phyloP scores from a whole-genome alignment of 768 basidiomycete genomes.

The Lactarius hatsudake region DNA sequence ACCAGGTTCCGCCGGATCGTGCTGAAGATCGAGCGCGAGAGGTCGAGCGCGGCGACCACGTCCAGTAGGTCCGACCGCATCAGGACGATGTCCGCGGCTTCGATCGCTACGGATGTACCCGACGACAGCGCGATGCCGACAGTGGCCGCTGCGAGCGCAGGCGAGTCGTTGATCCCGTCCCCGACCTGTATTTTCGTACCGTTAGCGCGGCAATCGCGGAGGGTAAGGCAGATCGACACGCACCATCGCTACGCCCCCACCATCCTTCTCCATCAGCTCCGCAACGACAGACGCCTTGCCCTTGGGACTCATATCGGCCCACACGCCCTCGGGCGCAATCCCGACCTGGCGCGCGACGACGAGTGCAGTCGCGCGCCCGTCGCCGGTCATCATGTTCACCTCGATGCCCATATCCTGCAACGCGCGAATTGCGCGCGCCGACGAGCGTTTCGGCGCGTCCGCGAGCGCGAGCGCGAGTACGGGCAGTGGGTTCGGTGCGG shows the following conservation, averaged over 20 bases:
- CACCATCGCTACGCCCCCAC: slow-evolving; percentile 88
- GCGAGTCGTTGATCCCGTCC: slow-evolving; percentile 98
- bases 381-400: slow-evolving; percentile 93
- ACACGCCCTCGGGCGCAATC: slow-evolving; percentile 77
- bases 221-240: slow-evolving; percentile 28
- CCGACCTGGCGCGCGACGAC: slow-evolving; percentile 91
- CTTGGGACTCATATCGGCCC: slow-evolving; percentile 91
- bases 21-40: slow-evolving; percentile 82
- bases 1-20: slow-evolving; percentile 91
- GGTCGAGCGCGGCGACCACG: slow-evolving; percentile 93
- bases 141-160: slow-evolving; percentile 91
- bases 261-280: slow-evolving; percentile 71
- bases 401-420: slow-evolving; percentile 87
- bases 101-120: slow-evolving; percentile 95
- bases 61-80: slow-evolving; percentile 97
- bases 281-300: slow-evolving; percentile 87
- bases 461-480: slow-evolving; percentile 81
- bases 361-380: slow-evolving; percentile 77
- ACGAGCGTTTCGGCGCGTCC: slow-evolving; percentile 84
- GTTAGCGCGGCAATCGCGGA: not conserved
- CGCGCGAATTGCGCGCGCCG: slow-evolving; percentile 75
- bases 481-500: slow-evolving; percentile 50
- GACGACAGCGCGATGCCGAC: slow-evolving; percentile 96
- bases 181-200: slow-evolving; percentile 62
- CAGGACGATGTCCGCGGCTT: slow-evolving; percentile 96